Percentiles rank a stretch among this genome's conserved stretches.
phyloP scores from a whole-genome alignment of 345 rosid species.

The Stellera chamaejasme region DNA sequence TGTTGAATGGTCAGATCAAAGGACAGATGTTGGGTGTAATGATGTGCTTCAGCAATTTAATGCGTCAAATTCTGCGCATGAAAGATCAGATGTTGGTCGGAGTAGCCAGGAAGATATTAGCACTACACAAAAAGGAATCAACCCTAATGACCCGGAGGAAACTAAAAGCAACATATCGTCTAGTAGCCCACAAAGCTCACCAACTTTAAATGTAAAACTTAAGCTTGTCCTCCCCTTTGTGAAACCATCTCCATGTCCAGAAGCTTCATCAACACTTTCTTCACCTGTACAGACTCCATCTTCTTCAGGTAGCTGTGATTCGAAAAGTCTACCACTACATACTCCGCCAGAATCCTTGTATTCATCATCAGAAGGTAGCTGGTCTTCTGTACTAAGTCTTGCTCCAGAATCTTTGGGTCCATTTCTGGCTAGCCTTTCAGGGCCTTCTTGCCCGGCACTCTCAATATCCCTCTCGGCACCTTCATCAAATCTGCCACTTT shows the following conservation, averaged over 20 bases:
- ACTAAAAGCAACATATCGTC: conserved; percentile 23
- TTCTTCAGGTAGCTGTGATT: conserved; percentile 7
- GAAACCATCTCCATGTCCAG: conserved; percentile 18
- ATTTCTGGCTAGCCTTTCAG: conserved; percentile 1
- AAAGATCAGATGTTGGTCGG: conserved; percentile 26
- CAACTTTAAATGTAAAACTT: conserved; percentile 27
- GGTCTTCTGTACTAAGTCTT: not conserved
- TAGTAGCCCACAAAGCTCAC: conserved; percentile 22
- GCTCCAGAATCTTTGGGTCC: conserved; percentile 1
- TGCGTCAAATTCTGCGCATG: conserved; percentile 45
- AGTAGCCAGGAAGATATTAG: conserved; percentile 19
- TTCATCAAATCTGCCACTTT: conserved; percentile 11
- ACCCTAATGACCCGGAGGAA: conserved; percentile 34
- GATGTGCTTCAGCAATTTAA: conserved; percentile 69
- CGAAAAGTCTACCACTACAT: conserved; percentile 3
- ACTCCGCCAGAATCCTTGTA: conserved; percentile 11
- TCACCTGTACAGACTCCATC: conserved; percentile 12
- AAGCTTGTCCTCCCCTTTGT: conserved; percentile 16
- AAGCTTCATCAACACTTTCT: conserved; percentile 11
- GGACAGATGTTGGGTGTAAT: conserved; percentile 61
- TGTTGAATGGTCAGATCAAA: conserved; percentile 70
- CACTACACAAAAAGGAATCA: conserved; percentile 29
- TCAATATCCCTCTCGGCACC: conserved; percentile 8
- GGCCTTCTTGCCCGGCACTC: conserved; percentile 5
- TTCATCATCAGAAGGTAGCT: conserved; percentile 5